phyloP scores from a whole-genome alignment of 768 basidiomycete genomes.

The Boletus rubropictus region DNA sequence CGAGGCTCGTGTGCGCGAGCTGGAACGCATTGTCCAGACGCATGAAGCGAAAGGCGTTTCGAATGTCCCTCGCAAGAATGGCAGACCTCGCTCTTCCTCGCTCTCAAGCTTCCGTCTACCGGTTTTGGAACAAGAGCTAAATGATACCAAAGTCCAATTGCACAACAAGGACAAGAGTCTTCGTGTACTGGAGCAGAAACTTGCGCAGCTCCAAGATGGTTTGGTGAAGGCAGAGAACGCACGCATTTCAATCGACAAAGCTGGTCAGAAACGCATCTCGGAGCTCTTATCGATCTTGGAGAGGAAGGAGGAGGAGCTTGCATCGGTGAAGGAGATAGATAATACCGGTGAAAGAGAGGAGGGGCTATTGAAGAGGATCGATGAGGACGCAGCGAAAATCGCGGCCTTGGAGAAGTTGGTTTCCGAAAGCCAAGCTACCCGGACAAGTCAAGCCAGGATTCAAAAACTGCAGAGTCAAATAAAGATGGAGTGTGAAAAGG shows the following conservation, averaged over 20 bases:
- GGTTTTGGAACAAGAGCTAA: slow-evolving; percentile 52
- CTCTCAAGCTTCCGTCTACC: slow-evolving; percentile 45
- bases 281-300: slow-evolving; percentile 42
- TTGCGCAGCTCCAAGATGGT: slow-evolving; percentile 44
- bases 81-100: slow-evolving; percentile 55
- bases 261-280: slow-evolving; percentile 38
- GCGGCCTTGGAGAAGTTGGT: slow-evolving; percentile 48
- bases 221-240: slow-evolving; percentile 54
- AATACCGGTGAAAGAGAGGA: slow-evolving; percentile 48
- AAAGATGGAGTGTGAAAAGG: slow-evolving; percentile 37
- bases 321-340: slow-evolving; percentile 36
- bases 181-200: slow-evolving; percentile 39
- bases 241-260: slow-evolving; percentile 48
- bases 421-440: slow-evolving; percentile 34
- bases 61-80: slow-evolving; percentile 31
- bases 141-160: slow-evolving; percentile 40
- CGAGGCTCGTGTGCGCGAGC: slow-evolving; percentile 53
- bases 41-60: slow-evolving; percentile 30
- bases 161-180: slow-evolving; percentile 43
- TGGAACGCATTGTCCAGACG: slow-evolving; percentile 41
- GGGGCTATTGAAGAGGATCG: slow-evolving; percentile 58
- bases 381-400: slow-evolving; percentile 69
- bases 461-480: slow-evolving; percentile 40
- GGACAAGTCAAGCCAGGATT: slow-evolving; percentile 29
- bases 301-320: slow-evolving; percentile 57